A percentile compares a stretch with the other conserved stretches of the same genome.
Evolutionary conservation across 345 rosid species (phyloP).

Genomic region (Salix arbutifolia): DNA sequence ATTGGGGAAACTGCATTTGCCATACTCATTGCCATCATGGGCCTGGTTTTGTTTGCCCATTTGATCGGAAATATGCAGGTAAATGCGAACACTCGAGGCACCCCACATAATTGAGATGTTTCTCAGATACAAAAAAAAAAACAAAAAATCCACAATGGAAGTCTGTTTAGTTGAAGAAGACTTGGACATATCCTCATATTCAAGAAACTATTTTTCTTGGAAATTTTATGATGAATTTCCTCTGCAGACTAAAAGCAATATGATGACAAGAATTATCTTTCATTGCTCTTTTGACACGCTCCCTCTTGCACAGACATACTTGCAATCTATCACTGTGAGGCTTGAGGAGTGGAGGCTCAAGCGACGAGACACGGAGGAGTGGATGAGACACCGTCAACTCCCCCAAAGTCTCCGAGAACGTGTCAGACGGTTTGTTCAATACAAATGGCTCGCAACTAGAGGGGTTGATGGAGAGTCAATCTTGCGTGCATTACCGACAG

Average conservation of each 20-base stretch:
- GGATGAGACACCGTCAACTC: conserved; percentile 58
- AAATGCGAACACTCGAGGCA: background rate
- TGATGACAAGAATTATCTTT: background rate
- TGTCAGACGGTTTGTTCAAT: conserved; percentile 42
- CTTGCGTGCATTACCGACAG: conserved; percentile 38
- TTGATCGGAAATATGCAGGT: conserved; percentile 64
- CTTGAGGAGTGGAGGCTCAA: conserved; percentile 63
- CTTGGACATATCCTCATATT: background rate
- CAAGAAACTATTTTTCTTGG: background rate
- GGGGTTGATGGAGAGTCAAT: conserved; percentile 55
- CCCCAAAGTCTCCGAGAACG: conserved; percentile 40
- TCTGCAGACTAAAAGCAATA: background rate
- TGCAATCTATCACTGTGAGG: conserved; percentile 53
- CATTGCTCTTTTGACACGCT: background rate
- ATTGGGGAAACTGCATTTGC: conserved; percentile 46
- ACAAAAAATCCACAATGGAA: background rate
- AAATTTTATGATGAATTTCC: background rate
- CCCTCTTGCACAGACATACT: conserved; percentile 35
- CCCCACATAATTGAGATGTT: background rate
- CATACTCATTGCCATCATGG: conserved; percentile 41
- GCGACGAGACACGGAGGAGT: conserved; percentile 52
- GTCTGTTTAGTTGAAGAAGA: background rate
- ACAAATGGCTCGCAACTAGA: conserved; percentile 52
- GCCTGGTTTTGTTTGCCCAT: conserved; percentile 47
- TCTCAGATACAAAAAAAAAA: background rate